Base-by-base conservation (phyloP, 1,284 basidiomycete genomes). In the Sporisorium graminicola region DNA sequence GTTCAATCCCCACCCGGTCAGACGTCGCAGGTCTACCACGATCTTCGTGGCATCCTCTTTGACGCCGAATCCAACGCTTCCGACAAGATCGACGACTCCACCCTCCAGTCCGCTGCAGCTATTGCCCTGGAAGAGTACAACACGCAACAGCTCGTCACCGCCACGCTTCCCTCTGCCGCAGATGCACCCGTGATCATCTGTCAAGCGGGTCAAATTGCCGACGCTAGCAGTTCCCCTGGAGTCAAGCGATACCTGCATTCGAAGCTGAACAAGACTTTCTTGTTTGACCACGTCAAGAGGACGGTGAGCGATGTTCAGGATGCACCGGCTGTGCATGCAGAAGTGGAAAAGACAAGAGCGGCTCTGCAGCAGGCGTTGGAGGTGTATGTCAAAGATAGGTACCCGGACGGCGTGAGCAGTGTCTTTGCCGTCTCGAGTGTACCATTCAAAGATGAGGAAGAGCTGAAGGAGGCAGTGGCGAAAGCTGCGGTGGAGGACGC, bases 361-460 rank as follows among this genome's bases (percentile, higher is more conserved):
- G 73, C 70, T 1, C 47, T 85, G 37, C 77, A 85, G 20, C 54
- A 70, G 18, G 51, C 64, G 2, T 37, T 83, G 9, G 62, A 68
- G 12, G 58, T 46, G 33, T 85, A 85, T 56, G 72, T 83, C 3
- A 52, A 49, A 27, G 75, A 83, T 49, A 68, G 80, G 37, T 85
- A 81, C 64, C 74, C 69, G n/a, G 74, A 77, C 49, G 82, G 82
- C 35, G 70, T 82, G 16, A 74, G 67, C 31, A 65, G 67, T 12
- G 77, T 80, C 3, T 83, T 82, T 59, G 55, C 69, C 1, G 63
- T 69, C 0, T 53, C 46, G 13, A 63, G 71, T 43, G 59, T 58
- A 5, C 59, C 64, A n/a, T 57, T 62, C 22, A 51, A 65, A 10
- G 62, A 73, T 9, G 56, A 40, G 12, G 61, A 37, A 3, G 52